Evolutionary conservation across 1,284 basidiomycete genomes (phyloP).

Genomic region (Ceratobasidium sp.): DNA sequence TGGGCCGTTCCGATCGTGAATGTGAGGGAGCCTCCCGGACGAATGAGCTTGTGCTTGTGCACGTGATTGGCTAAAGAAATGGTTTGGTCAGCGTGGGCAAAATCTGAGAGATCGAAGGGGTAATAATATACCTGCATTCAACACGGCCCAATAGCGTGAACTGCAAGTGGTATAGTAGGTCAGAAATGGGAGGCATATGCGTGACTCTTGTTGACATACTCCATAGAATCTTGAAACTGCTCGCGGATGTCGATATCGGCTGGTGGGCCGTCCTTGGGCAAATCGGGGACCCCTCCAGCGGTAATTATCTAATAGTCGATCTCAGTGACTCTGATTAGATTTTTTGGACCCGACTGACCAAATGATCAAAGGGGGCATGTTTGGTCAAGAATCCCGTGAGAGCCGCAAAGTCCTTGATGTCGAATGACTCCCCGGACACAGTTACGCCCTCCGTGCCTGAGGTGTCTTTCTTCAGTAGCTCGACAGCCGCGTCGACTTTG

Average conservation of each 20-base stretch:
- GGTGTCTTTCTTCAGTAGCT: slow-evolving; percentile 12
- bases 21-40: slow-evolving; percentile 24
- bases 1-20: slow-evolving; percentile 9
- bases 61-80: slow-evolving; percentile 22
- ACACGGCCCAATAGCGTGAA: slow-evolving; percentile 19
- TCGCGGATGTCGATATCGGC: not conserved
- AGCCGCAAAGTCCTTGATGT: slow-evolving; percentile 29
- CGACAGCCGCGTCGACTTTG: slow-evolving; percentile 38
- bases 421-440: slow-evolving; percentile 17
- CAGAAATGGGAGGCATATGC: not conserved
- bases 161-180: not conserved
- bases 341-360: not conserved
- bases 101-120: not conserved
- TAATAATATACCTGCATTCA: slow-evolving; percentile 13
- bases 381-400: slow-evolving; percentile 30
- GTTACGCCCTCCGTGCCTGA: not conserved
- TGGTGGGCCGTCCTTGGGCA: not conserved
- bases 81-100: not conserved
- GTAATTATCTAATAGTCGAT: slow-evolving; percentile 20
- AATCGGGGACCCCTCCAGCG: not conserved
- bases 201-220: not conserved
- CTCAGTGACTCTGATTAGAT: too few species aligned
- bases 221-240: not conserved
- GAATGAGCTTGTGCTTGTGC: slow-evolving; percentile 16
- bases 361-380: slow-evolving; percentile 23